Evolutionary conservation across 1,139 yeast species (phyloP).

Genomic region (Meyerozyma sp.): DNA sequence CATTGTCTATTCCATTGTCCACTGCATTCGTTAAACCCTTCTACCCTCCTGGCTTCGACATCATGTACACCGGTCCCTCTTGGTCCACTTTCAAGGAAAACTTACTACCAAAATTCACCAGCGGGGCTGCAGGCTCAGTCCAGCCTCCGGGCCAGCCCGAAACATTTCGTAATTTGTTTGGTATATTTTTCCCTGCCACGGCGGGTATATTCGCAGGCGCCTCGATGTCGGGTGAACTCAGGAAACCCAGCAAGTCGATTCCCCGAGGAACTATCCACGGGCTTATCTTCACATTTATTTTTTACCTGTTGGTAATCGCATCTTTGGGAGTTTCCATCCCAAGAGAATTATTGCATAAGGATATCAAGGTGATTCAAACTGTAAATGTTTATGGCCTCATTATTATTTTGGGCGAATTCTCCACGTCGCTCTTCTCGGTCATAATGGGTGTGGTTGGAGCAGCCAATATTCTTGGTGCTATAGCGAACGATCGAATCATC

Average conservation of each 20-base stretch:
- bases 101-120: slow-evolving; percentile 71
- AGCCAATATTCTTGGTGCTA: slow-evolving; percentile 83
- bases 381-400: slow-evolving; percentile 66
- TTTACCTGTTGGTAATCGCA: slow-evolving; percentile 71
- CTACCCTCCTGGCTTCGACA: slow-evolving; percentile 36
- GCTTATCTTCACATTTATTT: slow-evolving; percentile 62
- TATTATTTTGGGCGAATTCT: slow-evolving; percentile 79
- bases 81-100: slow-evolving; percentile 63
- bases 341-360: slow-evolving; percentile 65
- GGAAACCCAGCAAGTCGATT: slow-evolving; percentile 79
- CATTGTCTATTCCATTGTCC: slow-evolving; percentile 79
- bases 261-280: slow-evolving; percentile 91
- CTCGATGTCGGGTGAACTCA: slow-evolving; percentile 94
- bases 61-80: slow-evolving; percentile 67
- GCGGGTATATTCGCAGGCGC: slow-evolving; percentile 99
- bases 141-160: slow-evolving; percentile 50
- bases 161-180: slow-evolving; percentile 79
- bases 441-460: slow-evolving; percentile 96
- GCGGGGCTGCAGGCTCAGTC: slow-evolving; percentile 89
- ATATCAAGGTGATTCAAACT: slow-evolving; percentile 80
- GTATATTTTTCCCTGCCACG: slow-evolving; percentile 95
- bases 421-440: slow-evolving; percentile 86
- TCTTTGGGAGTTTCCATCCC: slow-evolving; percentile 79
- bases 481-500: slow-evolving; percentile 77
- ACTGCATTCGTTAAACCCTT: slow-evolving; percentile 57